These are phyloP conservation scores for Aspergillus chevalieri DNA, from an alignment of 2,329 filamentous ascomycete genomes.

Conservation along the genomic window DNA sequence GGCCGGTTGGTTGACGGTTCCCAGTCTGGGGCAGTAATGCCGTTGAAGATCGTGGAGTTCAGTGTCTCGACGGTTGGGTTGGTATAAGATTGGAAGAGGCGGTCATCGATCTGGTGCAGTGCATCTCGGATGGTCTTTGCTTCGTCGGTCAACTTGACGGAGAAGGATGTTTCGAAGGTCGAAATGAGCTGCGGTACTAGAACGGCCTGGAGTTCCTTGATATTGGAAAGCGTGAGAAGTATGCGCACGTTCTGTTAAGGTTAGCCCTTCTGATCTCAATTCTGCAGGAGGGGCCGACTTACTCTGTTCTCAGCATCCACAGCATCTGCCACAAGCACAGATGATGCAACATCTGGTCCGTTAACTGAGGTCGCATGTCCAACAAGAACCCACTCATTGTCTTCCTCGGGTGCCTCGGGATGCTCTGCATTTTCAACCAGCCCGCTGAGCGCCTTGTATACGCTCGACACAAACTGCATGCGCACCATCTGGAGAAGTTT, in stretches of 20 bases:
- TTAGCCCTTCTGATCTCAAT: conserved; percentile 9
- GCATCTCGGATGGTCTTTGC: conserved; percentile 87
- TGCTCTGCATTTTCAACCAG: conserved; percentile 96
- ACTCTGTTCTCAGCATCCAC: conserved; percentile 51
- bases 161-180: conserved; percentile 90
- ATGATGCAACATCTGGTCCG: conserved; percentile 29
- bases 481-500: conserved; percentile 89
- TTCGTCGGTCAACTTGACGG: conserved; percentile 89
- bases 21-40: conserved; percentile 69
- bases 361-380: conserved; percentile 24
- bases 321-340: conserved; percentile 42
- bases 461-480: conserved; percentile 82
- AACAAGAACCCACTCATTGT: conserved; percentile 49
- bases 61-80: conserved; percentile 66
- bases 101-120: conserved; percentile 79
- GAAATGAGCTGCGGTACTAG: conserved; percentile 82
- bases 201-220: conserved; percentile 73
- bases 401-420: conserved; percentile 56
- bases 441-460: conserved; percentile 89
- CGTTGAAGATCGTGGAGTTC: conserved; percentile 62
- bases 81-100: conserved; percentile 89
- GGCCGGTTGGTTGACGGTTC: conserved; percentile 56
- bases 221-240: conserved; percentile 87
- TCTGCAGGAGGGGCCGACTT: conserved; percentile 15
- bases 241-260: conserved; percentile 73